These are phyloP conservation scores for Elsinoe australis DNA, from an alignment of 2,329 filamentous ascomycete species.

Conservation along the genomic window DNA sequence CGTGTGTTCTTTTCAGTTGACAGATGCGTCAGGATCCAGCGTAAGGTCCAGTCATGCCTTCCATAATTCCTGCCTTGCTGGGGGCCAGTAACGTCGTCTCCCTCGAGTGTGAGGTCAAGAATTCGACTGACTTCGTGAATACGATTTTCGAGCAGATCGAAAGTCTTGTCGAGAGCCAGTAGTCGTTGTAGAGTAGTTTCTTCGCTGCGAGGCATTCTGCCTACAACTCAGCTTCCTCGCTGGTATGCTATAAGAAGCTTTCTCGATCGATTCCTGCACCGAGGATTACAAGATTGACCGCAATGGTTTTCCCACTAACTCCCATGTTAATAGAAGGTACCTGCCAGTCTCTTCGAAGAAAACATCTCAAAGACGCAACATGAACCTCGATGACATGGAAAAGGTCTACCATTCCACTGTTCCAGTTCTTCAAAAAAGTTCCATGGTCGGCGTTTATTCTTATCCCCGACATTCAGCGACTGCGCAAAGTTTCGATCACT, in stretches of 20 bases:
- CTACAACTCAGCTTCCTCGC: neutral
- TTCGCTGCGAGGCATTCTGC: neutral
- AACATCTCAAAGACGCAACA: neutral
- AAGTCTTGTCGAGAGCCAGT: conserved; percentile 35
- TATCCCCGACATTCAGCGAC: neutral
- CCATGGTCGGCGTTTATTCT: neutral
- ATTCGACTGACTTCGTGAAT: conserved; percentile 36
- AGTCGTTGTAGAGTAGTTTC: conserved; percentile 27
- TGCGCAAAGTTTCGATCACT: conserved; percentile 6
- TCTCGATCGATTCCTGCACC: too few relatives aligned
- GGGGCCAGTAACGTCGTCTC: neutral
- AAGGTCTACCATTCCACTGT: too few relatives aligned
- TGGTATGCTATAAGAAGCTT: neutral
- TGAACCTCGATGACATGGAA: too few relatives aligned
- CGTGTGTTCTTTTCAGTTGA: conserved; percentile 39
- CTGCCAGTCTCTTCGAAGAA: neutral
- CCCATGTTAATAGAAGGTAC: too few relatives aligned
- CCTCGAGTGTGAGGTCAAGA: conserved; percentile 27
- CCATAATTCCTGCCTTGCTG: conserved; percentile 16
- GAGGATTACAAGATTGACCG: too few relatives aligned
- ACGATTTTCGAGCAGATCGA: conserved; percentile 32
- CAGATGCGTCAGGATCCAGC: conserved; percentile 58
- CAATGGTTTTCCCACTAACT: too few relatives aligned
- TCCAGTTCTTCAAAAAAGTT: conserved; percentile 14
- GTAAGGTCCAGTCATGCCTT: conserved; percentile 58